Percentiles rank a stretch among this genome's conserved stretches.
phyloP scores from a whole-genome alignment of 176 grass and related monocot species.

The Triticum urartu region DNA sequence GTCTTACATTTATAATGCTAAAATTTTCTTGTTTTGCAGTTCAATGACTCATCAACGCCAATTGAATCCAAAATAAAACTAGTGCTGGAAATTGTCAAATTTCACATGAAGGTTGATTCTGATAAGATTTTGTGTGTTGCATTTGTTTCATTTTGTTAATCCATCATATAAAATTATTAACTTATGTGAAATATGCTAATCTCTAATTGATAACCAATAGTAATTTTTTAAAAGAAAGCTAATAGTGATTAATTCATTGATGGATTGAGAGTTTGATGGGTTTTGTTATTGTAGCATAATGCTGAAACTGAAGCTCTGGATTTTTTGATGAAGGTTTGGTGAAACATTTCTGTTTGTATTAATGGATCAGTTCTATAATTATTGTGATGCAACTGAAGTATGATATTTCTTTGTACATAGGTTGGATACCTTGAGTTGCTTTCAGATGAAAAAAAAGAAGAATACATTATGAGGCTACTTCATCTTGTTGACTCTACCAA shows the following conservation, averaged over 20 bases:
- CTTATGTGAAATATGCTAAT: neutral
- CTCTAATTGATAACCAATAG: neutral
- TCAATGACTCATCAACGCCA: constrained; percentile 59
- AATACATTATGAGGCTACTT: constrained; percentile 33
- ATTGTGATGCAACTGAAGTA: constrained; percentile 3
- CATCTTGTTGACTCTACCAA: constrained; percentile 89
- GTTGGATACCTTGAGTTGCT: constrained; percentile 89
- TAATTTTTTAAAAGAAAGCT: neutral
- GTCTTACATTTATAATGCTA: too few relatives aligned
- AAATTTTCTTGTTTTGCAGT: constrained; percentile 41
- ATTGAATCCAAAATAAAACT: constrained; percentile 86
- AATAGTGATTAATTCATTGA: constrained; percentile 1
- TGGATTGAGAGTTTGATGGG: neutral
- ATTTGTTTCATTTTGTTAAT: constrained; percentile 8
- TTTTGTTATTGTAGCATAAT: constrained; percentile 66
- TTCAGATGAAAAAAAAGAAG: neutral
- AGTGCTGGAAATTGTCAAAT: constrained; percentile 94
- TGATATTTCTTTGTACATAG: constrained; percentile 34
- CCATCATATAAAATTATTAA: neutral
- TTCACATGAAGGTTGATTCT: constrained; percentile 91
- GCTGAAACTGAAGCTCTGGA: constrained; percentile 96
- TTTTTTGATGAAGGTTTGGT: constrained; percentile 90
- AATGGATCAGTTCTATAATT: neutral
- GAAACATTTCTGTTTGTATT: neutral
- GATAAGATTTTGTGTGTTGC: neutral